A percentile compares a stretch with the other conserved stretches of the same genome.
Conservation (phyloP, 805 yeast genomes). For the Candida nanaspora region DNA sequence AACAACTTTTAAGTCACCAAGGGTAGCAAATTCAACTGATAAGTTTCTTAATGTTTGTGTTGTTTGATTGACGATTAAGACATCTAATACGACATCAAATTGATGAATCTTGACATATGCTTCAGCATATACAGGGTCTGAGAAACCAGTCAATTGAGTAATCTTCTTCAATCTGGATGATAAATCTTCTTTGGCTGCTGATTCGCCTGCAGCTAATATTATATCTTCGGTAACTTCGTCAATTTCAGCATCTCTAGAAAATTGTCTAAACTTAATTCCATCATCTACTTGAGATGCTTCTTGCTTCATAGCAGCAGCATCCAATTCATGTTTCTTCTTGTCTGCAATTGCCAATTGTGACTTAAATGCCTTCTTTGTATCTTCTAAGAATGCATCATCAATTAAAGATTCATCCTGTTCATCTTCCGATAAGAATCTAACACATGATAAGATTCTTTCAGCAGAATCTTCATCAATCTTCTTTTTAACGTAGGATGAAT, state of each 20-base stretch:
- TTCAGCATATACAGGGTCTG: slow-evolving; percentile 97
- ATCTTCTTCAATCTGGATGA: slow-evolving; percentile 81
- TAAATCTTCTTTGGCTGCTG: slow-evolving; percentile 47
- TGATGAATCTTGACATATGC: slow-evolving; percentile 95
- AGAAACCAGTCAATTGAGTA: slow-evolving; percentile 93
- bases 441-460: slow-evolving; percentile 88
- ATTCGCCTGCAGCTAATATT: slow-evolving; percentile 44
- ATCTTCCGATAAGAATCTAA: slow-evolving; percentile 69
- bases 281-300: slow-evolving; percentile 76
- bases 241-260: slow-evolving; percentile 33
- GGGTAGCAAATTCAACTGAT: slow-evolving; percentile 89
- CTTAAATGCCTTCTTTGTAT: slow-evolving; percentile 80
- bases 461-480: slow-evolving; percentile 92
- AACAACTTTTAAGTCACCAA: slow-evolving; percentile 92
- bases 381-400: slow-evolving; percentile 74
- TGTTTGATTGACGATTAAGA: slow-evolving; percentile 90
- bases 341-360: slow-evolving; percentile 58
- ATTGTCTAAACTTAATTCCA: slow-evolving; percentile 71
- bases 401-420: slow-evolving; percentile 37
- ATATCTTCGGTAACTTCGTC: slow-evolving; percentile 55
- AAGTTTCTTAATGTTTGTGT: slow-evolving; percentile 82
- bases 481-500: slow-evolving; percentile 58
- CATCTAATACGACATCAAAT: slow-evolving; percentile 92
- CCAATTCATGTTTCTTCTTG: slow-evolving; percentile 45
- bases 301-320: slow-evolving; percentile 50